Percentiles rank a stretch among this genome's conserved stretches.
phyloP scores from a whole-genome alignment of 106 monocot species.

The Xerophyta viscosa region DNA sequence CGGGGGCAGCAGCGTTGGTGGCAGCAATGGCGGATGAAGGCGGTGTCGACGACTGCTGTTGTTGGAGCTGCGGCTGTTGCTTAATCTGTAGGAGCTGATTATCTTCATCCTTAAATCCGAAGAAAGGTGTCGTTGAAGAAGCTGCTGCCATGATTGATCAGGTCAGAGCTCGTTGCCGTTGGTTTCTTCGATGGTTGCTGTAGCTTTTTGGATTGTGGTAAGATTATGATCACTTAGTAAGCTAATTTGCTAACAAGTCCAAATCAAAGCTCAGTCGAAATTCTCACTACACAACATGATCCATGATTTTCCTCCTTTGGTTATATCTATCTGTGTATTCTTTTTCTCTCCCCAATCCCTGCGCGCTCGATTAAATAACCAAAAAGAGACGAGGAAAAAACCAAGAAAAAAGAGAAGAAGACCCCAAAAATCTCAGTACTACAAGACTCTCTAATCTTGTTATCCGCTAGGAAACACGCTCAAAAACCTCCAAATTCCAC shows the following conservation, averaged over 20 bases:
- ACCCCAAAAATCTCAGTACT: background rate
- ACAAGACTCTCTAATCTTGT: background rate
- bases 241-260: too few relatives aligned
- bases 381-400: background rate
- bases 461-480: background rate
- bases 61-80: slow-evolving; percentile 10
- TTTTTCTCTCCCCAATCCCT: background rate
- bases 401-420: too few relatives aligned
- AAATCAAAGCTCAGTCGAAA: too few relatives aligned
- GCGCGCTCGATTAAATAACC: too few relatives aligned
- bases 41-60: slow-evolving; percentile 1
- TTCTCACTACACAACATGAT: too few relatives aligned
- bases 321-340: slow-evolving; percentile 3
- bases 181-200: too few relatives aligned
- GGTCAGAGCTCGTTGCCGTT: slow-evolving; percentile 2
- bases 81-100: slow-evolving; percentile 15
- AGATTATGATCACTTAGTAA: too few relatives aligned
- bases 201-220: too few relatives aligned
- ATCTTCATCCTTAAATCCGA: slow-evolving; percentile 24
- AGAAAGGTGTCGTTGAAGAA: slow-evolving; percentile 36
- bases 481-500: background rate
- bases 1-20: too few relatives aligned
- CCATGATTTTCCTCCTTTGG: slow-evolving; percentile 11
- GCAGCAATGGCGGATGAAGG: slow-evolving; percentile 3
- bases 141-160: slow-evolving; percentile 28